Evolutionary conservation across 1,284 basidiomycete genomes (phyloP).

Genomic region (Mrakiaceae sp.): DNA sequence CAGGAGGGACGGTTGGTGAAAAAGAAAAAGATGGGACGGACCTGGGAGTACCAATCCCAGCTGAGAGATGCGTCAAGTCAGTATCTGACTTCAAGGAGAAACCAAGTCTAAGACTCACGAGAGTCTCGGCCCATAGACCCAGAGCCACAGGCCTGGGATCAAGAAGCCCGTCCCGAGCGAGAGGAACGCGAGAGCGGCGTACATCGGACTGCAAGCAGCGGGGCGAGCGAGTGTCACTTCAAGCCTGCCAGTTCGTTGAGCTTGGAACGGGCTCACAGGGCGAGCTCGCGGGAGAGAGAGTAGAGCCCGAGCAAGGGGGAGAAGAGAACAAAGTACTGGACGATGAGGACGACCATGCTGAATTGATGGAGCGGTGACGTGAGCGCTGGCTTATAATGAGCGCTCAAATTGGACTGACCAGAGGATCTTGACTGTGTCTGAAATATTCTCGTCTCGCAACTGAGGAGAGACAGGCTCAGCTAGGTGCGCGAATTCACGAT

Average conservation of each 20-base stretch:
- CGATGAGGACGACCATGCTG: neutral
- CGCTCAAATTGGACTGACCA: neutral
- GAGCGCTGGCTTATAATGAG: neutral
- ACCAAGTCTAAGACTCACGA: too few relatives aligned
- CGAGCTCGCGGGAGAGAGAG: neutral
- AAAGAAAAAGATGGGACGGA: neutral
- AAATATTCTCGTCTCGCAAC: neutral
- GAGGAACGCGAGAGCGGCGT: neutral
- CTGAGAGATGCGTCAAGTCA: too few relatives aligned
- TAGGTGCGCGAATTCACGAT: too few relatives aligned
- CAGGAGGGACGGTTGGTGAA: neutral
- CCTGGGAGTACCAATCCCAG: conserved; percentile 4
- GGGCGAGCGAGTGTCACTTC: neutral
- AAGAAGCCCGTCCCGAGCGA: neutral
- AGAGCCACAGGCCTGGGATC: neutral
- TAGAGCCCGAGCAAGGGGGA: neutral
- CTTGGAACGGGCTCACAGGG: neutral
- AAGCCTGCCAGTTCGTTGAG: neutral
- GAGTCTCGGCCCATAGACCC: neutral
- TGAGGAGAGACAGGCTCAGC: too few relatives aligned
- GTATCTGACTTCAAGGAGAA: too few relatives aligned
- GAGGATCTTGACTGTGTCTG: neutral
- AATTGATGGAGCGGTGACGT: neutral
- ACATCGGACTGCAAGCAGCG: neutral
- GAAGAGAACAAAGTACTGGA: conserved; percentile 1